A percentile compares a stretch with the other conserved stretches of the same genome.
Conservation (phyloP, 1,284 basidiomycete genomes). For the Xerocomus tenax region DNA sequence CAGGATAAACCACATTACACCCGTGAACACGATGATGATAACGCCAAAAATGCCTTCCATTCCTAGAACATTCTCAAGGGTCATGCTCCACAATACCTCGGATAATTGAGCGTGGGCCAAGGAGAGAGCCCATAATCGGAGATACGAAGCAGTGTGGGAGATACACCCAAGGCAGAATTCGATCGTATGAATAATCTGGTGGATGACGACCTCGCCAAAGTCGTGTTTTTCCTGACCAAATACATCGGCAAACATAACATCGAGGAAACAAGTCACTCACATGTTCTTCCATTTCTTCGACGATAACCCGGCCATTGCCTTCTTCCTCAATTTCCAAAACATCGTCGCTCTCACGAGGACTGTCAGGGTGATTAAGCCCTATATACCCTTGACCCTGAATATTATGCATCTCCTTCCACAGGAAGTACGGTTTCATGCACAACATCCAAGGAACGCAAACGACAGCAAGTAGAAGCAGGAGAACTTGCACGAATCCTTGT, state of each 20-base stretch:
- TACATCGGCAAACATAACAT: conserved; percentile 12
- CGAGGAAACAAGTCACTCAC: conserved; percentile 37
- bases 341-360: conserved; percentile 46
- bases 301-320: conserved; percentile 67
- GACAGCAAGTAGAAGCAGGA: conserved; percentile 73
- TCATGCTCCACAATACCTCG: conserved; percentile 90
- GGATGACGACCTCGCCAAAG: conserved; percentile 90
- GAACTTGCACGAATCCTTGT: conserved; percentile 78
- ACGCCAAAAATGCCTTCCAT: conserved; percentile 50
- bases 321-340: conserved; percentile 78
- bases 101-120: conserved; percentile 96
- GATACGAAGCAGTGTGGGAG: conserved; percentile 98
- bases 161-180: conserved; percentile 98
- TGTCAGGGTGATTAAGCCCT: conserved; percentile 47
- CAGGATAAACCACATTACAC: conserved; percentile 72
- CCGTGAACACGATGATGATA: conserved; percentile 59
- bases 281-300: conserved; percentile 58
- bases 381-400: conserved; percentile 83
- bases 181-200: conserved; percentile 96
- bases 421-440: conserved; percentile 86
- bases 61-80: conserved; percentile 53
- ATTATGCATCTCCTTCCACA: conserved; percentile 85
- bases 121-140: conserved; percentile 97
- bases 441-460: conserved; percentile 96
- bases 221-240: conserved; percentile 64